Percentiles rank a stretch among this genome's conserved stretches.
These are phyloP conservation scores for Pseudophaeomoniella oleicola DNA, from an alignment of 2,329 filamentous ascomycete species.

Conservation along the genomic window DNA sequence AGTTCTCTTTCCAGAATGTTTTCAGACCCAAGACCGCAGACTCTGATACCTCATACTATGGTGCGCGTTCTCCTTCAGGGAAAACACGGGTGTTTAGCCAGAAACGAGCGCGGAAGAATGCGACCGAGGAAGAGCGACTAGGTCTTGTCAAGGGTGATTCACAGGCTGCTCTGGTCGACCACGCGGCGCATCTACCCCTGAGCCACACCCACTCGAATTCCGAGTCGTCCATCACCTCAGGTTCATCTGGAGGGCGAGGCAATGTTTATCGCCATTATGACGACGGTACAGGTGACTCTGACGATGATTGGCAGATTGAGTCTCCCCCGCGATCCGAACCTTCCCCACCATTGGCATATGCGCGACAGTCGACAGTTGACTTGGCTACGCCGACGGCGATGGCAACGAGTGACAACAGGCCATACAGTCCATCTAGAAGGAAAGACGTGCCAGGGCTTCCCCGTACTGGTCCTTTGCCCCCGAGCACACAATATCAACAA, in stretches of 20 bases:
- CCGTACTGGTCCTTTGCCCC: constrained; percentile 1
- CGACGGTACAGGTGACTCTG: constrained; percentile 10
- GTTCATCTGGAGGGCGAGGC: constrained; percentile 7
- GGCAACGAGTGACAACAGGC: constrained; percentile 7
- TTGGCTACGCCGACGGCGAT: constrained; percentile 4
- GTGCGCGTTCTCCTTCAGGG: constrained; percentile 7
- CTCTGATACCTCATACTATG: constrained; percentile 12
- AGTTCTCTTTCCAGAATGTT: constrained; percentile 87
- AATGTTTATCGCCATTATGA: constrained; percentile 6
- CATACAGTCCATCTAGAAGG: constrained; percentile 1
- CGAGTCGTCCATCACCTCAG: constrained; percentile 3
- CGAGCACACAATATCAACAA: constrained; percentile 5
- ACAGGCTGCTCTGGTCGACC: constrained; percentile 9
- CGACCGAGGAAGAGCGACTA: constrained; percentile 68
- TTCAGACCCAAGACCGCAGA: constrained; percentile 40
- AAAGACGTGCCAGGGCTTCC: neutral
- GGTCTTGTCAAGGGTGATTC: constrained; percentile 69
- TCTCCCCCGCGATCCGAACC: constrained; percentile 4
- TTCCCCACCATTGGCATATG: neutral
- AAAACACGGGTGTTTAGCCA: constrained; percentile 8
- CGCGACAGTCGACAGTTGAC: neutral
- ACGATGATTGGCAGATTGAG: constrained; percentile 12
- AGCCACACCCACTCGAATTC: constrained; percentile 4
- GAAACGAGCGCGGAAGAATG: constrained; percentile 27
- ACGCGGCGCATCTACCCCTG: constrained; percentile 7